These are phyloP conservation scores for Trichaptum fuscoviolaceum DNA, from an alignment of 768 basidiomycete species.

Conservation along the genomic window DNA sequence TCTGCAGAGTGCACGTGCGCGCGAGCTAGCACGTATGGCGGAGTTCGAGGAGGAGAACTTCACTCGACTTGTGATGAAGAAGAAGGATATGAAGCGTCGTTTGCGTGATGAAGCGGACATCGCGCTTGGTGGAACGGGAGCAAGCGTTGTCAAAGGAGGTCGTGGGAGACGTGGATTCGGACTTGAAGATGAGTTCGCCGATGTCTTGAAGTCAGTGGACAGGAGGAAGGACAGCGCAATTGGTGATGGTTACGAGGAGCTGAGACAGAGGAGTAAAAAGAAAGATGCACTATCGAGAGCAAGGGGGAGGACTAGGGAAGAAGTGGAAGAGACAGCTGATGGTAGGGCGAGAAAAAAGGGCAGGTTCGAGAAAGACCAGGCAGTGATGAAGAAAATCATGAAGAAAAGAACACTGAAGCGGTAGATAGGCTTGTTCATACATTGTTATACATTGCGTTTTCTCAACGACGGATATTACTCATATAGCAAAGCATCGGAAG, in stretches of 20 bases:
- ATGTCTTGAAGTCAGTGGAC: constrained; percentile 62
- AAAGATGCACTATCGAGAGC: constrained; percentile 55
- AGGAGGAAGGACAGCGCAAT: constrained; percentile 34
- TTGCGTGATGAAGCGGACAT: constrained; percentile 80
- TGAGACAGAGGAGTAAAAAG: constrained; percentile 65
- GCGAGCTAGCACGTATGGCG: constrained; percentile 72
- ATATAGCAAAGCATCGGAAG: constrained; percentile 31
- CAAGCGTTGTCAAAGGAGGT: constrained; percentile 34
- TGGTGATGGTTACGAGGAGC: constrained; percentile 78
- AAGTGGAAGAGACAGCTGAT: constrained; percentile 25
- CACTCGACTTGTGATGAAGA: constrained; percentile 84
- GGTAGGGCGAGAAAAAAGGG: constrained; percentile 30
- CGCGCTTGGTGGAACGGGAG: constrained; percentile 68
- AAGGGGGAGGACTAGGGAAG: constrained; percentile 31
- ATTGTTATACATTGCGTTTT: background rate
- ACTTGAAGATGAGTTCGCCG: constrained; percentile 80
- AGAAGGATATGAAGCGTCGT: constrained; percentile 72
- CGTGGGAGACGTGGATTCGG: constrained; percentile 61
- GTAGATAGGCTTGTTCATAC: background rate
- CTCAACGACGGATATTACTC: constrained; percentile 1
- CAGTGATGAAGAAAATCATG: constrained; percentile 26
- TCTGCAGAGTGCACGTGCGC: constrained; percentile 57
- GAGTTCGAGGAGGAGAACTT: constrained; percentile 96
- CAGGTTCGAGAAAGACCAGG: constrained; percentile 40
- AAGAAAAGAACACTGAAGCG: constrained; percentile 6